Percentiles rank a stretch among this genome's conserved stretches.
These are phyloP conservation scores for Nemania sp. DNA, from an alignment of 2,329 filamentous ascomycete genomes.

Conservation along the genomic window DNA sequence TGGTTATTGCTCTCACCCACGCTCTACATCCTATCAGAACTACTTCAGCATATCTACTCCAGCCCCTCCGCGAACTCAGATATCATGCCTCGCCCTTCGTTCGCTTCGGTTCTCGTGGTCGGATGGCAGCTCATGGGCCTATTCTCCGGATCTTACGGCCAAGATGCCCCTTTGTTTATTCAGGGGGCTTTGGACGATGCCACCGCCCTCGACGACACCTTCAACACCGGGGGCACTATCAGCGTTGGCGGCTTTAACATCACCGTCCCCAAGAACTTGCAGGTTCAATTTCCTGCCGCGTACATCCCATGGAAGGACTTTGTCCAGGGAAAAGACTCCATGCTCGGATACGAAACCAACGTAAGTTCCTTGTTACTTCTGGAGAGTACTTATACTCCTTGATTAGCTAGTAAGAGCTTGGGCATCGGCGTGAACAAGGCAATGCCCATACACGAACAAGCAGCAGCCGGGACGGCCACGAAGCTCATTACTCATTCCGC, in stretches of 20 bases:
- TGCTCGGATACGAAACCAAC: conserved; percentile 44
- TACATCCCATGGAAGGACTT: conserved; percentile 51
- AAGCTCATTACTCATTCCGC: neutral
- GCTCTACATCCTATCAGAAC: neutral
- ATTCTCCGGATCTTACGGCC: conserved; percentile 18
- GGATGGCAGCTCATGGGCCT: conserved; percentile 27
- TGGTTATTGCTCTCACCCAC: neutral
- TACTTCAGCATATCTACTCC: neutral
- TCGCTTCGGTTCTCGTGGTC: conserved; percentile 23
- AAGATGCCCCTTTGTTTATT: conserved; percentile 40
- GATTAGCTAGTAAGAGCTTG: no score
- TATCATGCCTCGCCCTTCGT: conserved; percentile 24
- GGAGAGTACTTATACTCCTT: no score
- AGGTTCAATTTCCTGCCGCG: conserved; percentile 53
- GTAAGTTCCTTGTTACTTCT: conserved; percentile 30
- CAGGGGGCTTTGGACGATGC: conserved; percentile 43
- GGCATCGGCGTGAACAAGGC: no score
- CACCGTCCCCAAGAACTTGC: conserved; percentile 53
- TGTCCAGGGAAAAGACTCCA: conserved; percentile 38
- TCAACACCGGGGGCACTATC: conserved; percentile 52
- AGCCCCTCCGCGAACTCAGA: neutral
- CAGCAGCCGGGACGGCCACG: neutral
- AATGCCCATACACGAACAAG: no score
- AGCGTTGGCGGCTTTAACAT: conserved; percentile 51
- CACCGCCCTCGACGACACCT: conserved; percentile 40